Evolutionary conservation across 2,329 filamentous ascomycete species (phyloP), one percentile per base, ranked within the genome.

Genomic region (Hypoxylon sp.): DNA sequence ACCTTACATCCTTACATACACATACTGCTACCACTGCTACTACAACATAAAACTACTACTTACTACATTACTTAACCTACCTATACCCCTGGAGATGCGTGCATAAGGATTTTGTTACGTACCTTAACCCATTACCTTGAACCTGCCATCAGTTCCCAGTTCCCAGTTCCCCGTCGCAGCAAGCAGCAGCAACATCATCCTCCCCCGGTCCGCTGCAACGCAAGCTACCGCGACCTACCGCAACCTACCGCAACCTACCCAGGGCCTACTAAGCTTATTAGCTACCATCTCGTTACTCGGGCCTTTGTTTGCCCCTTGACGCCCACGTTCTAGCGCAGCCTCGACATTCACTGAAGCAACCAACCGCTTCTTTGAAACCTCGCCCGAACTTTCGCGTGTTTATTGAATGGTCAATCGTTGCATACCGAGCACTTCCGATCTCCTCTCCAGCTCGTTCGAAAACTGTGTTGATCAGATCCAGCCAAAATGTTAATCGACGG

Each of bases 401-500:
- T 51, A 52, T 62, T 60, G 57, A 62, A 57, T 41, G 46, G 41
- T 41, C 52, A 56, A 60, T 48, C 51, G 49, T 52, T 48, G 19
- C 57, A 21, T 49, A 49, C 63, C 62, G 66, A 63, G 50, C 36
- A 62, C 56, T 41, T 34, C 58, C 52, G 55, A 46, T n/a, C 36
- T 23, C 45, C 49, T 46, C 17, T 28, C 48, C 41, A 34, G 25
- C 51, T 43, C 28, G 1, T 57, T 49, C 30, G 11, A 21, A 65
- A 19, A 25, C 51, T 48, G 32, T 46, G 23, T 57, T 61, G 56
- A 58, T 32, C 41, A 57, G 38, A 43, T 81, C 76, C 38, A 43
- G 38, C 38, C 38, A 21, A 43, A 68, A 94, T 94, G 92, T 86
- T 94, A 80, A 92, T 94, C 81, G 90, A 97, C 86, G 95, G 95